Evolutionary conservation across 768 basidiomycete genomes (phyloP).

Genomic region (Hericium coralloides): DNA sequence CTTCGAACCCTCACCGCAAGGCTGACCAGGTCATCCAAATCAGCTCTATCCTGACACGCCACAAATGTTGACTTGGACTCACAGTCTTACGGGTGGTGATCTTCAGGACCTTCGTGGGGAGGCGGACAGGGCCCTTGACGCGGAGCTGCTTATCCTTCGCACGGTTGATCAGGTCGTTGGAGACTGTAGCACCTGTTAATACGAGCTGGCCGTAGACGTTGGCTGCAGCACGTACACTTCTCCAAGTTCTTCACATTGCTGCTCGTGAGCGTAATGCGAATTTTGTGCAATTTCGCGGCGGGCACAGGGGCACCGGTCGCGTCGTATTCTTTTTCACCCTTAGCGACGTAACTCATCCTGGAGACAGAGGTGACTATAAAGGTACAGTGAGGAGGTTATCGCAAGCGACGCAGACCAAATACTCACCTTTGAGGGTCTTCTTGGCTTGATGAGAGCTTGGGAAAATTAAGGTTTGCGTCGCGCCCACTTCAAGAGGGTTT

Average conservation of each 20-base stretch:
- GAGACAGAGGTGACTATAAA: slow-evolving; percentile 26
- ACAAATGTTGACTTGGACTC: slow-evolving; percentile 22
- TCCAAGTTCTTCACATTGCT: slow-evolving; percentile 97
- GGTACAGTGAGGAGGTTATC: slow-evolving; percentile 74
- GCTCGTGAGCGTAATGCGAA: slow-evolving; percentile 96
- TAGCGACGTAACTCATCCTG: slow-evolving; percentile 97
- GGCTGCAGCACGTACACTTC: slow-evolving; percentile 61
- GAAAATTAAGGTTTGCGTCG: neutral
- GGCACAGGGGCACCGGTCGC: slow-evolving; percentile 81
- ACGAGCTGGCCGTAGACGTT: neutral
- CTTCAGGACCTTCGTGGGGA: slow-evolving; percentile 97
- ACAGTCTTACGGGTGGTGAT: slow-evolving; percentile 99
- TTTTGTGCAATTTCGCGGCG: slow-evolving; percentile 94
- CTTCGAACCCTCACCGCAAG: slow-evolving; percentile 99
- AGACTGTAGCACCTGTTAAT: slow-evolving; percentile 50
- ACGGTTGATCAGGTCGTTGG: slow-evolving; percentile 90
- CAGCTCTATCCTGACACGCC: neutral
- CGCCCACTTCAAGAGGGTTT: neutral
- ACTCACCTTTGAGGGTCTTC: slow-evolving; percentile 5
- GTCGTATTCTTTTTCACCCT: slow-evolving; percentile 97
- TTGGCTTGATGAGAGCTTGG: neutral
- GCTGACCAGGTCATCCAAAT: slow-evolving; percentile 34
- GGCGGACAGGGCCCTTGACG: slow-evolving; percentile 97
- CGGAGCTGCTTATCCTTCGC: slow-evolving; percentile 99
- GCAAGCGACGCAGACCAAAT: neutral